Percentiles rank a stretch among this genome's conserved stretches.
phyloP scores from a whole-genome alignment of 805 yeast species.

The Pichia nakasei region DNA sequence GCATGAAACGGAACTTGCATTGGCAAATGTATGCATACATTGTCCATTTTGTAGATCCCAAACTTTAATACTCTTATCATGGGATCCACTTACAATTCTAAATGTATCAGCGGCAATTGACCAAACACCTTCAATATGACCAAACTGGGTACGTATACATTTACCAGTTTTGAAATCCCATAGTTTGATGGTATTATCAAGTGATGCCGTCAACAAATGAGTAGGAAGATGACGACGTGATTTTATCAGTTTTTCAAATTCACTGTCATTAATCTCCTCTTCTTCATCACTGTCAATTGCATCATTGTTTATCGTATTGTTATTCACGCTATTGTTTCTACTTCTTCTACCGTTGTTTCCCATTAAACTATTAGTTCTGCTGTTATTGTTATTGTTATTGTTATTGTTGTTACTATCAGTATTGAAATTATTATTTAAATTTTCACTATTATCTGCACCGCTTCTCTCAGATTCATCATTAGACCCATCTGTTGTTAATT shows the following conservation, averaged over 20 bases:
- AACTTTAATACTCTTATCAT: conserved; percentile 79
- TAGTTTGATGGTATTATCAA: conserved; percentile 86
- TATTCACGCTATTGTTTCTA: neutral
- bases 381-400: conserved; percentile 10
- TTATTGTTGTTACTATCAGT: conserved; percentile 25
- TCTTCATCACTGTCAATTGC: conserved; percentile 15
- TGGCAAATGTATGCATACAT: conserved; percentile 88
- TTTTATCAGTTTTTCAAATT: conserved; percentile 9
- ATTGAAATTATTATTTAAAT: conserved; percentile 30
- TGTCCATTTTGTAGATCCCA: conserved; percentile 96
- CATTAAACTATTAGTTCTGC: conserved; percentile 4
- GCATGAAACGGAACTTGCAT: conserved; percentile 50
- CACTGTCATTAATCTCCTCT: conserved; percentile 13
- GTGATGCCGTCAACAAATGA: conserved; percentile 75
- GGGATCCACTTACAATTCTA: conserved; percentile 90
- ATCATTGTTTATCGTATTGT: neutral
- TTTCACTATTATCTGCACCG: conserved; percentile 10
- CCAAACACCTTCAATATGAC: conserved; percentile 98
- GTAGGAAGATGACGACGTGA: conserved; percentile 50
- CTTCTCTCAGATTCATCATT: conserved; percentile 32
- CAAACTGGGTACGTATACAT: conserved; percentile 90
- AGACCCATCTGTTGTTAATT: conserved; percentile 30
- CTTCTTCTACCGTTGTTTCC: neutral
- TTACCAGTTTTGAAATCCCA: conserved; percentile 87
- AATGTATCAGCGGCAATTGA: conserved; percentile 93